phyloP scores from a whole-genome alignment of 192 early-diverging fungal species.

The Spinellus fusiger region DNA sequence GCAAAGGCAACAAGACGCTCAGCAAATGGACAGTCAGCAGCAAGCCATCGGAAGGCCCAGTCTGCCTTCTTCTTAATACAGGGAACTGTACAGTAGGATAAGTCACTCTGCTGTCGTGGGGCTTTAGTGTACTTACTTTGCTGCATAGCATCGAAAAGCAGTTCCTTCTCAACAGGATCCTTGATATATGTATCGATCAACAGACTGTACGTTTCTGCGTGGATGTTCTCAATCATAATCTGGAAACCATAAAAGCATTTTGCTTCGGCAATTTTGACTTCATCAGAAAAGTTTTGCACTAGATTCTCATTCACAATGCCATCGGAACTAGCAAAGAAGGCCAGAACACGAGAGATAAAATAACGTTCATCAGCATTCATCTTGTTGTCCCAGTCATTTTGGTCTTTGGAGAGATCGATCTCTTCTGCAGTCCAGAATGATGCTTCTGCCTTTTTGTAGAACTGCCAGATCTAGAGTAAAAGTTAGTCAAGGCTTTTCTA shows the following conservation, averaged over 20 bases:
- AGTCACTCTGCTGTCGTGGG: background rate
- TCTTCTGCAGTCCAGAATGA: conserved; percentile 98
- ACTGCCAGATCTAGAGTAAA: conserved; percentile 74
- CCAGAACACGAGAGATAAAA: conserved; percentile 89
- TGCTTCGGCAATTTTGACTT: conserved; percentile 93
- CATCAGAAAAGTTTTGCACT: conserved; percentile 81
- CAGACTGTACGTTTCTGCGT: conserved; percentile 91
- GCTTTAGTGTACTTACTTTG: background rate
- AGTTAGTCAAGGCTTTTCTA: conserved; percentile 2
- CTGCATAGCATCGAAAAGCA: conserved; percentile 82
- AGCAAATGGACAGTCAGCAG: conserved; percentile 75
- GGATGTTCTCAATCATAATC: conserved; percentile 98
- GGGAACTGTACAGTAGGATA: conserved; percentile 55
- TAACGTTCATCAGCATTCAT: conserved; percentile 81
- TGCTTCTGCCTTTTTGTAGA: conserved; percentile 97
- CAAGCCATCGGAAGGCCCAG: conserved; percentile 95
- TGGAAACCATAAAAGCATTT: conserved; percentile 96
- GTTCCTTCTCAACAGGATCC: conserved; percentile 72
- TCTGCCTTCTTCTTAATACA: conserved; percentile 95
- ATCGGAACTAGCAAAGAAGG: conserved; percentile 94
- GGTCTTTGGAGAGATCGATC: conserved; percentile 90
- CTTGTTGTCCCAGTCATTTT: conserved; percentile 82
- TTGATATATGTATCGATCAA: conserved; percentile 95
- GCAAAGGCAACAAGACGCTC: conserved; percentile 94
- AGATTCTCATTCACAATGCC: conserved; percentile 97